Base-by-base conservation (phyloP, 2,329 filamentous ascomycete genomes). In the Fusarium bactridioides region DNA sequence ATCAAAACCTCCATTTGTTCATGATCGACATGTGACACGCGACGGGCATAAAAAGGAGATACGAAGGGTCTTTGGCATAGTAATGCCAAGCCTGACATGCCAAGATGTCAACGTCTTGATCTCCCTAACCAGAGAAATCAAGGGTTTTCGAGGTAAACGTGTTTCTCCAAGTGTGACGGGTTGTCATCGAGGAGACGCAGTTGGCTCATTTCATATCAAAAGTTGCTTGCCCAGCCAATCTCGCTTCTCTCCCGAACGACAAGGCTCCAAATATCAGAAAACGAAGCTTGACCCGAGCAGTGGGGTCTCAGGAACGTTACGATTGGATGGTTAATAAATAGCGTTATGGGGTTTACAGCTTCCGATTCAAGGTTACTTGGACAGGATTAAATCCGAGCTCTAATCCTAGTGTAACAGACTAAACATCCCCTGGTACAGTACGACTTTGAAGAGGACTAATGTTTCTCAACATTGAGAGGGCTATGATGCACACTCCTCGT, bases 171-270 rank as follows among this genome's bases (percentile, higher is more conserved):
- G 37, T 48, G 60, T 35, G 44, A 31, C 51, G 38, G 37, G 41
- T 50, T 75, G 73, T 76, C 74, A 76, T 70, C 40, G 51, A 53
- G 27, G 38, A 40, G 54, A 47, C 51, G 15, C 54, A 64, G 73
- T 76, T 76, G 74, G 74, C 44, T 50, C 44, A 60, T 61, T 54
- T 54, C 25, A 44, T 57, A 21, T 41, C 23, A 38, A 56, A n/a
- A 67, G 18, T 50, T 60, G 58, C 41, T 43, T 66, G 33, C 31
- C 38, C 38, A 41, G 57, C 27, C 47, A 57, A 65, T 58, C 38
- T 61, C 54, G 69, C 61, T 40, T 69, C 29, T 37, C 37, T 27
- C n/a, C 37, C 47, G 21, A 60, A 35, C 37, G 40, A 41, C 38
- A 67, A 53, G 25, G 64, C 54, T 38, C 23, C 33, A 60, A 45